Base-by-base conservation (phyloP, 2,329 filamentous ascomycete species). In the Cercospora canescens region DNA sequence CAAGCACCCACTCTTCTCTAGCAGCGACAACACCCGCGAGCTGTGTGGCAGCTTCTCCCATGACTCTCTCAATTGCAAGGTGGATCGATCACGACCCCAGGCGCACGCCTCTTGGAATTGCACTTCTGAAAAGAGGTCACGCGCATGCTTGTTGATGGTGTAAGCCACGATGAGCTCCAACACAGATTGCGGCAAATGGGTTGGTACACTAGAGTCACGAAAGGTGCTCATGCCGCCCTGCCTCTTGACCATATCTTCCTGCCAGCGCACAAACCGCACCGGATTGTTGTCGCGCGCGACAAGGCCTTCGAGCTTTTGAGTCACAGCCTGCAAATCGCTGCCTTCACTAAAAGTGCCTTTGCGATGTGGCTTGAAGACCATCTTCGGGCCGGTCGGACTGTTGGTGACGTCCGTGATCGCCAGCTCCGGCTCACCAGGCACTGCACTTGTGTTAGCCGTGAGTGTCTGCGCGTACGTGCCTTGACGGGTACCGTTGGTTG, bases 1-100 rank as follows among this genome's bases (percentile, higher is more conserved):
- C 54, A 81, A 69, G 68, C 79, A 81, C 7, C 71, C 74, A 56
- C 80, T 77, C 16, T 68, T 67, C 56, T 81, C 77, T 35, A 82
- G 75, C 60, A 81, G 65, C 68, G 73, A 75, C 76, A 76, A 78
- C 14, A 78, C 74, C 73, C 80, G 79, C 32, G 72, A 71, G 55
- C 74, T 76, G 34, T 75, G 69, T 48, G 76, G 73, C 72, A 77
- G 77, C 62, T 73, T 78, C 59, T 71, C 71, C 71, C 73, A 76
- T 52, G 76, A 76, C 62, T 69, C 52, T 12, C 21, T 54, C 37
- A 63, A 72, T 41, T 39, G 67, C 62, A 80, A 67, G 6, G 73
- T 79, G 32, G 66, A 64, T 26, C 74, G 73, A 60, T 76, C 71
- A 67, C 74, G 71, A 21, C 78, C 78, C 73, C 77, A 81, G 9